Evolutionary conservation across 176 grass and related monocot genomes (phyloP).

Genomic region (Oryza meridionalis): DNA sequence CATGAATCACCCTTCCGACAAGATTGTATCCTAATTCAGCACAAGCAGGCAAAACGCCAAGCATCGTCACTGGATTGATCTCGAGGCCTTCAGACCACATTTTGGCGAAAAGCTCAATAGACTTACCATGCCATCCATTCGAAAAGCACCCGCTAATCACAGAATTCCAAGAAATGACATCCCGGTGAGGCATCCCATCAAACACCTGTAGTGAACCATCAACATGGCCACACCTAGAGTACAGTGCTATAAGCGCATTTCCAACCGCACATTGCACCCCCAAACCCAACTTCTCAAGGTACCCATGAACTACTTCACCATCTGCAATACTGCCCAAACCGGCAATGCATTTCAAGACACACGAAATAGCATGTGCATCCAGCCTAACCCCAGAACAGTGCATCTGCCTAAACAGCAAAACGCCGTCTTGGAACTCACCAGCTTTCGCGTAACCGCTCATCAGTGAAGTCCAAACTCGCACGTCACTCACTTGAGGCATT

Average conservation of each 20-base stretch:
- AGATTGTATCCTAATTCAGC: constrained; percentile 49
- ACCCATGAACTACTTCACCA: constrained; percentile 66
- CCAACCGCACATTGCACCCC: constrained; percentile 55
- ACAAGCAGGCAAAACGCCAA: constrained; percentile 72
- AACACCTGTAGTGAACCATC: constrained; percentile 60
- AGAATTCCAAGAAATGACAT: constrained; percentile 88
- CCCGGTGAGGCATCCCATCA: constrained; percentile 56
- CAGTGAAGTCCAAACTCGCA: constrained; percentile 66
- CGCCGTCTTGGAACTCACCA: constrained; percentile 48
- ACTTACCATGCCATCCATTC: constrained; percentile 56
- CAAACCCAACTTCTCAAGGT: constrained; percentile 63
- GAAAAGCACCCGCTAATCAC: constrained; percentile 70
- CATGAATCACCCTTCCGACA: constrained; percentile 74
- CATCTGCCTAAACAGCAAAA: constrained; percentile 69
- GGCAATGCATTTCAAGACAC: constrained; percentile 67
- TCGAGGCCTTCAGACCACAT: constrained; percentile 57
- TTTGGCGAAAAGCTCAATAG: constrained; percentile 47
- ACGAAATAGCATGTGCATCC: constrained; percentile 63
- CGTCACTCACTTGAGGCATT: constrained; percentile 47
- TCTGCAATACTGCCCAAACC: constrained; percentile 43
- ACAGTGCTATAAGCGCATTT: constrained; percentile 74
- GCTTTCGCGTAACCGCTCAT: constrained; percentile 61
- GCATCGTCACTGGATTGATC: constrained; percentile 68
- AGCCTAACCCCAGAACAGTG: constrained; percentile 46
- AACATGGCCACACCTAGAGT: constrained; percentile 55